Percentiles rank a stretch among this genome's conserved stretches.
Conservation (phyloP, 2,329 filamentous ascomycete species). For the Leptographium radiaticola region DNA sequence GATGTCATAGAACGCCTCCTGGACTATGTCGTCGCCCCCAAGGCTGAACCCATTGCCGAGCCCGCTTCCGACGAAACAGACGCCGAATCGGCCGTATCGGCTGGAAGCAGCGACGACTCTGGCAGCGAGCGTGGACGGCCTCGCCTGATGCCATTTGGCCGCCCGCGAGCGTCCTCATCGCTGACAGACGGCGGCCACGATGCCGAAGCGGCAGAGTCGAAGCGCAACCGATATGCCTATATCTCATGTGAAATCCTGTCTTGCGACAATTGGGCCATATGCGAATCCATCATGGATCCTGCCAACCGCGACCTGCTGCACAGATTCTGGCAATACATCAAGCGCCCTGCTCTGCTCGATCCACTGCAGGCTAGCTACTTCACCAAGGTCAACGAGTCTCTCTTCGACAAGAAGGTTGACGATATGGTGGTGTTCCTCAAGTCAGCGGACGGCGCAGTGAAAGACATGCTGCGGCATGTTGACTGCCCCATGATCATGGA, state of each 20-base stretch:
- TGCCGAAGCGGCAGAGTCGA: constrained; percentile 71
- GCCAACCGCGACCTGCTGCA: constrained; percentile 58
- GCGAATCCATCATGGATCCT: constrained; percentile 71
- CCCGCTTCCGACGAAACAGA: constrained; percentile 11
- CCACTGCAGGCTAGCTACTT: constrained; percentile 94
- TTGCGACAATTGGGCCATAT: constrained; percentile 94
- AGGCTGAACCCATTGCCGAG: constrained; percentile 42
- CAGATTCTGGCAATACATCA: constrained; percentile 85
- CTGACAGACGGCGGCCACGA: constrained; percentile 31
- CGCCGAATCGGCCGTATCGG: neutral
- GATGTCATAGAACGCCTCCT: constrained; percentile 73
- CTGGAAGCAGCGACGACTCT: neutral
- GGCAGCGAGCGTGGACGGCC: constrained; percentile 25
- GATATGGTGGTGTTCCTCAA: constrained; percentile 92
- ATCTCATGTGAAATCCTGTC: constrained; percentile 87
- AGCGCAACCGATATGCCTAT: constrained; percentile 85
- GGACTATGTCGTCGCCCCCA: constrained; percentile 80
- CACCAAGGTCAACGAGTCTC: constrained; percentile 95
- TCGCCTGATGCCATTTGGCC: constrained; percentile 32
- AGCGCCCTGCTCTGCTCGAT: constrained; percentile 72
- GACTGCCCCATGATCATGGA: constrained; percentile 99
- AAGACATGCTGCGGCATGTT: constrained; percentile 80
- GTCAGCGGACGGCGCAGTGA: constrained; percentile 65
- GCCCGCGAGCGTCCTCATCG: constrained; percentile 40
- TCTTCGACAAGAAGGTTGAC: constrained; percentile 95